phyloP scores from a whole-genome alignment of 305 asterid species.

The Withania somnifera region DNA sequence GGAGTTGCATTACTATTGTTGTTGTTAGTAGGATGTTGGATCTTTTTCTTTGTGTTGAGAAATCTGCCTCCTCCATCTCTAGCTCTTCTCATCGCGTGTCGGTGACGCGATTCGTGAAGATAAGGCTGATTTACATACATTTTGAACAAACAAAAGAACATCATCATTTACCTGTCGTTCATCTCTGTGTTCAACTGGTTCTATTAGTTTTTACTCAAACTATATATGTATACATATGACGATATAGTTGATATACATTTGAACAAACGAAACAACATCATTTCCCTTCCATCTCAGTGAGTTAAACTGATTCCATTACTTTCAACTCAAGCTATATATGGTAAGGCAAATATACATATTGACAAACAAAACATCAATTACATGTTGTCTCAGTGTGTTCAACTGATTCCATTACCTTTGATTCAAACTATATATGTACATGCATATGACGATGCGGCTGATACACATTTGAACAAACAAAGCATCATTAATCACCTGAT shows the following conservation, averaged over 20 bases:
- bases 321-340: background rate
- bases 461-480: background rate
- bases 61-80: slow-evolving; percentile 24
- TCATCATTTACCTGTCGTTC: background rate
- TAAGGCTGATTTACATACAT: slow-evolving; percentile 9
- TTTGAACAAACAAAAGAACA: background rate
- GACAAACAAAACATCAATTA: too few relatives aligned
- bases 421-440: background rate
- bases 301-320: background rate
- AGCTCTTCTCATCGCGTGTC: slow-evolving; percentile 21
- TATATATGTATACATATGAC: background rate
- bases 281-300: background rate
- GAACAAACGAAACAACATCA: background rate
- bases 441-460: background rate
- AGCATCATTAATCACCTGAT: background rate
- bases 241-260: background rate
- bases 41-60: slow-evolving; percentile 11
- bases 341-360: too few relatives aligned
- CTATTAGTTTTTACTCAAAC: background rate
- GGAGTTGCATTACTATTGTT: background rate
- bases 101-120: slow-evolving; percentile 23
- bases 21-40: background rate
- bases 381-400: background rate
- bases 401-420: background rate
- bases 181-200: background rate